phyloP scores from a whole-genome alignment of 2,329 filamentous ascomycete species.

The Blastomyces emzantsi region DNA sequence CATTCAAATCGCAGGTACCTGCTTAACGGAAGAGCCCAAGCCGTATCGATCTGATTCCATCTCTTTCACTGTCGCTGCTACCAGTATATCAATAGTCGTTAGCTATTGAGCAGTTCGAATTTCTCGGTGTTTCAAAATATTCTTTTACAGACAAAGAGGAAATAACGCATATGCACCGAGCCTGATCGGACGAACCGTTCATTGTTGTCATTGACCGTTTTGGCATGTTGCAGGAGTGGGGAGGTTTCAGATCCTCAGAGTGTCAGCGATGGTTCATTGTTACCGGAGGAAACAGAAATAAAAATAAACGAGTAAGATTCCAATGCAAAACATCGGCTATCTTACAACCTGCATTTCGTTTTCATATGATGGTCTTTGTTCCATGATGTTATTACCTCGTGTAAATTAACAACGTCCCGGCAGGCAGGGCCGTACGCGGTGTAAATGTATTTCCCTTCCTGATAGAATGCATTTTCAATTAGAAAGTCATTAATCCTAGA shows the following conservation, averaged over 20 bases:
- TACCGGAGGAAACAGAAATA: background rate
- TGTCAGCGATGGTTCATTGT: background rate
- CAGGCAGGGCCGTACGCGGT: background rate
- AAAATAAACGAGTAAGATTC: background rate
- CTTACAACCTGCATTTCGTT: background rate
- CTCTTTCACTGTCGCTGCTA: background rate
- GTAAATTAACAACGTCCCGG: too few species aligned
- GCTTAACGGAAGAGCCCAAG: background rate
- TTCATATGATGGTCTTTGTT: background rate
- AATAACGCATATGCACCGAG: background rate
- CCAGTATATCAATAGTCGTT: background rate
- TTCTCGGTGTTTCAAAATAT: background rate
- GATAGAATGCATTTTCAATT: background rate
- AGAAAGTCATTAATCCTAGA: background rate
- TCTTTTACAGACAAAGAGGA: background rate
- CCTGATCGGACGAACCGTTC: background rate
- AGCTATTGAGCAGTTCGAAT: background rate
- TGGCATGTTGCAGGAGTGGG: background rate
- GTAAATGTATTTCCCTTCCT: background rate
- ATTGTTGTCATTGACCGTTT: slow-evolving; percentile 3
- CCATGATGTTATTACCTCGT: background rate
- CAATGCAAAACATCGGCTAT: background rate
- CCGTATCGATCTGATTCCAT: background rate
- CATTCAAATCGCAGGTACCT: background rate
- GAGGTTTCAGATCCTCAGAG: background rate